Conservation (phyloP, 2,329 filamentous ascomycete genomes). For the Alternaria triticina region DNA sequence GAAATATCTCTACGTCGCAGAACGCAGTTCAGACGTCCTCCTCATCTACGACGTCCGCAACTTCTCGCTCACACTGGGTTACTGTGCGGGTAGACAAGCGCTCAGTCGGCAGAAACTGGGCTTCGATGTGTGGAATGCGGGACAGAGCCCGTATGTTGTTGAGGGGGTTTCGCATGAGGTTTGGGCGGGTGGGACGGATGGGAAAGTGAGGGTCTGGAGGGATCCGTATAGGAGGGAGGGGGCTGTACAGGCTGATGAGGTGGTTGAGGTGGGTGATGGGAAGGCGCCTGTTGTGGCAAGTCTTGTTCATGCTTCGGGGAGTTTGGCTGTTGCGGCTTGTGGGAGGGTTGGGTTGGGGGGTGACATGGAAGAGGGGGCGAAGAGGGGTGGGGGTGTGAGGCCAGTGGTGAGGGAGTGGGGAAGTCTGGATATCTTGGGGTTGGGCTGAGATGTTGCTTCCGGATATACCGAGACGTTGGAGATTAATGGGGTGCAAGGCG, state of each 20-base stretch:
- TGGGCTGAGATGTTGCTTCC: slow-evolving; percentile 8
- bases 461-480: not conserved
- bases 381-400: slow-evolving; percentile 16
- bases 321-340: slow-evolving; percentile 32
- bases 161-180: slow-evolving; percentile 55
- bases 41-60: slow-evolving; percentile 66
- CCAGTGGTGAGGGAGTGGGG: slow-evolving; percentile 30
- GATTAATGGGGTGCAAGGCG: not conserved
- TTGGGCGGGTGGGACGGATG: slow-evolving; percentile 66
- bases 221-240: slow-evolving; percentile 40
- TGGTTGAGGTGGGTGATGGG: slow-evolving; percentile 21
- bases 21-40: slow-evolving; percentile 62
- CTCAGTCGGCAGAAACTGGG: slow-evolving; percentile 63
- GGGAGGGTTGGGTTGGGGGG: slow-evolving; percentile 17
- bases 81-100: slow-evolving; percentile 53
- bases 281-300: slow-evolving; percentile 27
- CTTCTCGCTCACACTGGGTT: slow-evolving; percentile 58
- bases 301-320: slow-evolving; percentile 32
- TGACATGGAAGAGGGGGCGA: not conserved
- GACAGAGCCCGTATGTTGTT: slow-evolving; percentile 23
- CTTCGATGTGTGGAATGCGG: slow-evolving; percentile 56
- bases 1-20: slow-evolving; percentile 64
- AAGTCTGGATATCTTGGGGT: slow-evolving; percentile 31
- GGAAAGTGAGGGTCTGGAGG: slow-evolving; percentile 54
- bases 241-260: slow-evolving; percentile 46